Base-by-base conservation (phyloP, 2,329 filamentous ascomycete species). In the Nigrospora oryzae region DNA sequence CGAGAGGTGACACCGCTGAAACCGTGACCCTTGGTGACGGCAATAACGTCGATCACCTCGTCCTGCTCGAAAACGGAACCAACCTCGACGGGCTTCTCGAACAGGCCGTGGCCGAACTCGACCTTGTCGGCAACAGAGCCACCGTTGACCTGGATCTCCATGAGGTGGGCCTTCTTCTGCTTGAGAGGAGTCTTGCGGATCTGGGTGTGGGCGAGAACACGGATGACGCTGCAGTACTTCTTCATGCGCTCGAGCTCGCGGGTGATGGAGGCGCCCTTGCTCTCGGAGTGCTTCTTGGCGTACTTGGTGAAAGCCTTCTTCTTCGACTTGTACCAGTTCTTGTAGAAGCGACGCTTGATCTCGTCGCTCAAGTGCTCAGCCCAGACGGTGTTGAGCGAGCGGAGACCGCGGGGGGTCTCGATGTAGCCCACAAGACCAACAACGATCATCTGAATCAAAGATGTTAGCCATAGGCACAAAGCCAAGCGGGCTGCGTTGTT, bases 251-350 rank as follows among this genome's bases (percentile, higher is more conserved):
- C 93, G 68, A 98, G 84, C 76, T 98, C 93, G 69, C 88, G 87
- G 73, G 86, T 89, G 79, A 97, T 86, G 66, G 88, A 89, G 61
- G 87, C 77, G 65, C 89, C 90, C 74, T 73, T 86, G 78, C 75
- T 84, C 80, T 97, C 91, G 56, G 91, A 89, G 85, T 97, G 89
- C 84, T 95, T 91, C 89, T 97, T 98, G 80, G 93, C 89, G 78
- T 98, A 98, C 82, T 95, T 96, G 82, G 93, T 98, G 81, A 98
- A 98, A 53, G 93, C 93, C 91, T 98, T 98, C 89, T 96, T 97
- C 90, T 98, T 98, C 83, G 84, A 89, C 86, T 95, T 95, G 87
- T 98, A 98, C 93, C 93, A 98, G 86, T 98, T 98, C 89, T 97
- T 97, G 88, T 98, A 98, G 89, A 98, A 98, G 70, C 93, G 88